These are phyloP conservation scores for Fusarium sp. DNA, from an alignment of 2,329 filamentous ascomycete species.

Conservation along the genomic window DNA sequence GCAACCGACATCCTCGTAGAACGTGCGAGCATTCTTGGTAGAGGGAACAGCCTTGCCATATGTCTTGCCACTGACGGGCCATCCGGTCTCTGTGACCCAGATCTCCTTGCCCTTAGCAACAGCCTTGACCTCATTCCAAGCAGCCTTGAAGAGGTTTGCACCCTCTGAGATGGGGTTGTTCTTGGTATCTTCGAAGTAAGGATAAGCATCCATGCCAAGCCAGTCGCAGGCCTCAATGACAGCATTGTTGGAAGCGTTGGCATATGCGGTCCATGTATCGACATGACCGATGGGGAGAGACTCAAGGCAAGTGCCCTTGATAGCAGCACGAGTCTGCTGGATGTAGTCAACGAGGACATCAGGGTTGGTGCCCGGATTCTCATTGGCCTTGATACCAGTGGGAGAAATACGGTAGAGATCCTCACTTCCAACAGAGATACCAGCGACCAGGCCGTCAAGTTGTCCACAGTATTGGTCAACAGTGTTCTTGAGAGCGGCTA, in stretches of 20 bases:
- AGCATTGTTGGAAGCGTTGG: slow-evolving; percentile 75
- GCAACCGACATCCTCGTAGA: slow-evolving; percentile 84
- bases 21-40: slow-evolving; percentile 75
- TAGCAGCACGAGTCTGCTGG: slow-evolving; percentile 68
- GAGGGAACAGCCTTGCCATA: slow-evolving; percentile 71
- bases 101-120: slow-evolving; percentile 74
- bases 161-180: slow-evolving; percentile 72
- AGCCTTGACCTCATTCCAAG: slow-evolving; percentile 67
- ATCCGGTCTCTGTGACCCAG: slow-evolving; percentile 91
- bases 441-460: slow-evolving; percentile 74
- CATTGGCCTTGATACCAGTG: slow-evolving; percentile 71
- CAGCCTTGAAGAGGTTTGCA: slow-evolving; percentile 73
- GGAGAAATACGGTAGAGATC: slow-evolving; percentile 84
- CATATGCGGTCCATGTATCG: slow-evolving; percentile 87
- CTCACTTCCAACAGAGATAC: slow-evolving; percentile 87
- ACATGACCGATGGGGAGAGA: slow-evolving; percentile 78
- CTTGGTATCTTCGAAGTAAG: slow-evolving; percentile 79
- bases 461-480: slow-evolving; percentile 73
- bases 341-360: slow-evolving; percentile 74
- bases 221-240: slow-evolving; percentile 79
- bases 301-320: slow-evolving; percentile 69
- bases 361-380: slow-evolving; percentile 71
- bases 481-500: slow-evolving; percentile 75
- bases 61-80: slow-evolving; percentile 76
- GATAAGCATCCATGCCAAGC: slow-evolving; percentile 87